Evolutionary conservation across 768 basidiomycete genomes (phyloP), one percentile per base, ranked within the genome.

Genomic region (Tylopilus felleus): DNA sequence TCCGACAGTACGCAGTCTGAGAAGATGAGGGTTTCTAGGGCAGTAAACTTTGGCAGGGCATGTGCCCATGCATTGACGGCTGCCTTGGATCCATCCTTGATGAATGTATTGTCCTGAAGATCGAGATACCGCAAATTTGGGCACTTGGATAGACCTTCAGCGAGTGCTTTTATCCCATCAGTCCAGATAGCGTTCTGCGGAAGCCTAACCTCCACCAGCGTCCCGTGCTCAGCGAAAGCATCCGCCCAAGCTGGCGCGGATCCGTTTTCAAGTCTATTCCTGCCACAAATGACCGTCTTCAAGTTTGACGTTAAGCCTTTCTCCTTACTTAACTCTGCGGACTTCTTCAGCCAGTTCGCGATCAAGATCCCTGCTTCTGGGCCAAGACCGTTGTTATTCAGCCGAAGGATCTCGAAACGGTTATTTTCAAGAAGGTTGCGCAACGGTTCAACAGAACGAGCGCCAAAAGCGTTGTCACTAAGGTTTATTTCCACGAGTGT

Each of bases 141-240:
- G 67, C 86, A 88, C 52, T 84, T 77, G 13, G 83, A 70, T 29
- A 99, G 71, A 5, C 94, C 96, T 22, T 71, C 67, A 6, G 91
- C 90, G 22, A 99, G 81, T 12, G 83, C 81, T 9, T 79, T 80
- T 65, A 96, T 88, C 5, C 97, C 97, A 53, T 87, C 86, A 85
- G 91, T 91, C 59, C 93, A 80, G 62, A 99, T 98, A 5, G 96
- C 97, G 65, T 99, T 98, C 77, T 98, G 95, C n/a, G 91, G 90
- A 85, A 98, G 87, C 53, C 90, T 81, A 28, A 98, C 87, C 60
- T 97, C 92, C 49, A 76, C 76, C 29, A 99, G 80, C 7, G 83
- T 84, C 8, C 82, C 85, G 65, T 97, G 93, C 35, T 83, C 89
- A 1, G 84, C 83, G 65, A 96, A 96, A 5, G 96, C 95, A 36